Evolutionary conservation across 257 asterid species (phyloP).

Genomic region (Primulina tabacum): DNA sequence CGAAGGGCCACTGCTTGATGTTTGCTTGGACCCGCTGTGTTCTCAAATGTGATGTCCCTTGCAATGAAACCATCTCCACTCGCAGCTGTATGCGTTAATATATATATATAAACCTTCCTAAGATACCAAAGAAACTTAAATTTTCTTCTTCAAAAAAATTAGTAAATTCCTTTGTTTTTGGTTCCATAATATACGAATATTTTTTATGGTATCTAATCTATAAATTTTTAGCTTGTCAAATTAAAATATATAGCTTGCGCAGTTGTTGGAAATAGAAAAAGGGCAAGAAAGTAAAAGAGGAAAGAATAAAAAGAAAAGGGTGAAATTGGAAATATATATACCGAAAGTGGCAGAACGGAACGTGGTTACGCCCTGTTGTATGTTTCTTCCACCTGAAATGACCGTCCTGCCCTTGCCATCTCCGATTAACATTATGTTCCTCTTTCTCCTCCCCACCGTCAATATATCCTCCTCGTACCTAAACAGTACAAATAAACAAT

Average conservation of each 20-base stretch:
- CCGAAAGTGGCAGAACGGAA: constrained; percentile 92
- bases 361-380: constrained; percentile 63
- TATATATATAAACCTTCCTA: too few relatives aligned
- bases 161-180: too few relatives aligned
- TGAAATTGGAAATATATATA: constrained; percentile 28
- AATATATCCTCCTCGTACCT: constrained; percentile 73
- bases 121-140: too few relatives aligned
- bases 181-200: too few relatives aligned
- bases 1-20: background rate
- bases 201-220: too few relatives aligned
- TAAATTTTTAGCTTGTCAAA: too few relatives aligned
- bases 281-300: background rate
- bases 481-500: background rate
- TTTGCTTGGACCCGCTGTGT: background rate
- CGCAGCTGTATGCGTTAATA: constrained; percentile 1
- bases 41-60: background rate
- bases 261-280: too few relatives aligned
- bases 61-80: background rate
- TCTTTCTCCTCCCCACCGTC: constrained; percentile 86
- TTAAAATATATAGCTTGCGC: too few relatives aligned
- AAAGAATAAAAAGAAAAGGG: background rate
- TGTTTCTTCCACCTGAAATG: constrained; percentile 74
- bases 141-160: too few relatives aligned
- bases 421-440: constrained; percentile 81
- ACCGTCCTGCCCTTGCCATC: constrained; percentile 92